Base-by-base conservation (phyloP, 495 filamentous ascomycete genomes). In the Staphylotrichum longicolle region DNA sequence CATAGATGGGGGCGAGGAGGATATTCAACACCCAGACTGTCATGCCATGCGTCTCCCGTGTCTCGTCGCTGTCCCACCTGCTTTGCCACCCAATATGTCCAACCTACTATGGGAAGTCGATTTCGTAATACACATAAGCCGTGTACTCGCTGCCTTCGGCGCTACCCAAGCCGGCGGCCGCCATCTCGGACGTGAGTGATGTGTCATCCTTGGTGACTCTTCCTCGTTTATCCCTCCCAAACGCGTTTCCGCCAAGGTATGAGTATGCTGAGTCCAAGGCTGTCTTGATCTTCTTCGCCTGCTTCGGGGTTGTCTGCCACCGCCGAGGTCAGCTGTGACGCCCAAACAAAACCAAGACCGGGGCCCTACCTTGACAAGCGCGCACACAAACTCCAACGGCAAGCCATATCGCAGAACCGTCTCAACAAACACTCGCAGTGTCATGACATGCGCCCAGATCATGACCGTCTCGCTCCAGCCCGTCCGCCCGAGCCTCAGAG, bases 101-200 rank as follows among this genome's bases (percentile, higher is more conserved):
- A 42, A 34, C 33, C 32, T 2, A 9, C 48, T 54, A 68, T 49
- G 82, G 79, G 71, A 95, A 87, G 70, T 91, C 88, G 72, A 97
- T 92, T 67, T 96, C 91, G 76, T 97, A 98, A 77, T 91, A 97
- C 72, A 97, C 95, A 77, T 95, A 98, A 35, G 94, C 86, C 59
- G 91, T 91, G 77, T 97, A 98, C 69, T 96, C 94, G 62, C 85
- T 83, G 49, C 85, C 86, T 62, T 90, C 87, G 40, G 85, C 88
- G 3, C 74, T 68, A 10, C 77, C 81, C 40, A 84, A 66, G 20
- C 83, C 86, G 2, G 81, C 84, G 3, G 83, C 84, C 42, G 90
- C 89, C 83, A 95, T 91, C 60, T 96, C 91, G 45, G 84, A 86
- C 35, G 88, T 86, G 54, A 85, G 72, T 33, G 84, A 76, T 39